Conservation (phyloP, 2,329 filamentous ascomycete genomes). For the Cladosporium sp. region DNA sequence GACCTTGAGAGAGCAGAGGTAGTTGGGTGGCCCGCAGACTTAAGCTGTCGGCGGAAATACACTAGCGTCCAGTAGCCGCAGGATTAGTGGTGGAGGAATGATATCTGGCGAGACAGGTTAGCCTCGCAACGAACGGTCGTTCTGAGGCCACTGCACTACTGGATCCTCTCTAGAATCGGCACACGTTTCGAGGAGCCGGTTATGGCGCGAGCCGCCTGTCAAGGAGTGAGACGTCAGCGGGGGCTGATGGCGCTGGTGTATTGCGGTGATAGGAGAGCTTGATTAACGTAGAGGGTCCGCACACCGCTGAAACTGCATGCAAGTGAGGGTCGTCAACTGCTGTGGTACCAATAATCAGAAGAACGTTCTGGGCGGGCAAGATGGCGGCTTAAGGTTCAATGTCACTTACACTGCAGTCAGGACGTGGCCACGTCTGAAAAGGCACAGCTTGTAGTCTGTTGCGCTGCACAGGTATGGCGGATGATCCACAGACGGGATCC, state of each 20-base stretch:
- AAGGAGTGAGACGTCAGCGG: conserved; percentile 19
- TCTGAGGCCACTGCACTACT: conserved; percentile 19
- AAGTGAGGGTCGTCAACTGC: not conserved
- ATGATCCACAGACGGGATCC: conserved; percentile 10
- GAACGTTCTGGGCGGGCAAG: conserved; percentile 5
- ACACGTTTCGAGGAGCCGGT: conserved; percentile 17
- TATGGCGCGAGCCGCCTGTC: conserved; percentile 24
- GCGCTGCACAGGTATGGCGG: conserved; percentile 1
- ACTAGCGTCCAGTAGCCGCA: conserved; percentile 9
- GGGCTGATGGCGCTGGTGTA: conserved; percentile 16
- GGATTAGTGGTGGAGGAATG: conserved; percentile 19
- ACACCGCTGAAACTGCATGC: conserved; percentile 7
- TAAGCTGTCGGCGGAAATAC: conserved; percentile 9
- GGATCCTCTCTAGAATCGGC: conserved; percentile 17
- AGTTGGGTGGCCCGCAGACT: conserved; percentile 12
- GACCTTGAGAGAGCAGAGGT: not conserved
- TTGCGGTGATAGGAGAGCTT: conserved; percentile 15
- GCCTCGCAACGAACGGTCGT: conserved; percentile 17
- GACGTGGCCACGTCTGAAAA: conserved; percentile 11
- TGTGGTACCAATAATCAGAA: conserved; percentile 12
- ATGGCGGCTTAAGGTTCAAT: conserved; percentile 4
- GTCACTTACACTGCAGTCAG: conserved; percentile 15
- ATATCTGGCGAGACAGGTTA: conserved; percentile 15
- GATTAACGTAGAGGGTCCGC: conserved; percentile 6
- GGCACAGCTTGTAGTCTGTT: conserved; percentile 13